Evolutionary conservation across 257 asterid species (phyloP).

Genomic region (Thymus quinquecostatus): DNA sequence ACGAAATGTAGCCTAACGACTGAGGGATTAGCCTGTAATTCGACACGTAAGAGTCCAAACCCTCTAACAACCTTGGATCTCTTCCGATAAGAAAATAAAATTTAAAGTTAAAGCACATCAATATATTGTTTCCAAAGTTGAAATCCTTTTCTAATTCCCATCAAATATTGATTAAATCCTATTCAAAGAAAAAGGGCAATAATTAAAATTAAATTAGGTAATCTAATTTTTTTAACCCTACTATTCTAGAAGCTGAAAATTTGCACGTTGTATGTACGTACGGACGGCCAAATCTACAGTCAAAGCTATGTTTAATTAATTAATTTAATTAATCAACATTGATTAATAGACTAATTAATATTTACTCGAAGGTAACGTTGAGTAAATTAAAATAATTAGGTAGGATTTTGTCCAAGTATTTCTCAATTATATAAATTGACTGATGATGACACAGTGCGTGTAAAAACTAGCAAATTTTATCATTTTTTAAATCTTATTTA

Average conservation of each 20-base stretch:
- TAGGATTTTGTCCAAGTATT: not conserved
- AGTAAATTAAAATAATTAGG: slow-evolving; percentile 15
- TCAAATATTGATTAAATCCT: not conserved
- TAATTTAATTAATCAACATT: not conserved
- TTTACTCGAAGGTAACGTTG: not conserved
- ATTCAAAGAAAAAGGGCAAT: too few species aligned
- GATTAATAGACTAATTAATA: not conserved
- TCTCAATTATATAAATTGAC: slow-evolving; percentile 13
- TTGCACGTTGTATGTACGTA: not conserved
- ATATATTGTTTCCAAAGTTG: too few species aligned
- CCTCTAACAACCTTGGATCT: too few species aligned
- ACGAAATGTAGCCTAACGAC: too few species aligned
- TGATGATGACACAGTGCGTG: slow-evolving; percentile 34
- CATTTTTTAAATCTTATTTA: not conserved
- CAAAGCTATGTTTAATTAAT: slow-evolving; percentile 1
- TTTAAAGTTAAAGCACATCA: too few species aligned
- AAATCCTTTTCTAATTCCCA: too few species aligned
- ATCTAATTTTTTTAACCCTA: not conserved
- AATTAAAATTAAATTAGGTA: not conserved
- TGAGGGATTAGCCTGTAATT: too few species aligned
- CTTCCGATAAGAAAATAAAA: too few species aligned
- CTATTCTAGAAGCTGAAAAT: not conserved
- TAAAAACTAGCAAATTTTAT: slow-evolving; percentile 29
- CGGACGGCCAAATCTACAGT: not conserved
- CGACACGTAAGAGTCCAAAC: too few species aligned